A percentile compares a stretch with the other conserved stretches of the same genome.
Evolutionary conservation across 768 basidiomycete genomes (phyloP).

Genomic region (Termitomyces sp.): DNA sequence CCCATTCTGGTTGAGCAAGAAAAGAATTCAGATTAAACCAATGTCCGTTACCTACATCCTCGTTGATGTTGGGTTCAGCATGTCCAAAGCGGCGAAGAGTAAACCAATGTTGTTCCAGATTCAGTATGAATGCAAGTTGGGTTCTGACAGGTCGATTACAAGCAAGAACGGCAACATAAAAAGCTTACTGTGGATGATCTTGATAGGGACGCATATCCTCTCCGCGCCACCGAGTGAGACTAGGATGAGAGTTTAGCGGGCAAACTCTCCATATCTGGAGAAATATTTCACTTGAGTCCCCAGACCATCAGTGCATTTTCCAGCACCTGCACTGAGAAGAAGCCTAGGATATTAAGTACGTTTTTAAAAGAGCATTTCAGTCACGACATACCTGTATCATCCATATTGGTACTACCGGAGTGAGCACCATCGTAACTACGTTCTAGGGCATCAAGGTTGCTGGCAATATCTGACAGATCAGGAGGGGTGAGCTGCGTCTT

Average conservation of each 20-base stretch:
- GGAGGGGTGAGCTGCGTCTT: constrained; percentile 65
- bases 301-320: constrained; percentile 82
- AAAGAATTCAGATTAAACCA: constrained; percentile 78
- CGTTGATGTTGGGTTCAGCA: constrained; percentile 34
- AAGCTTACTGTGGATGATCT: constrained; percentile 66
- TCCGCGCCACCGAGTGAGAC: constrained; percentile 81
- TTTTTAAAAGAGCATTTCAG: background rate
- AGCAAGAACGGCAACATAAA: background rate
- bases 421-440: constrained; percentile 49
- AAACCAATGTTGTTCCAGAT: constrained; percentile 88
- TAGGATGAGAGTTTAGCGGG: constrained; percentile 24
- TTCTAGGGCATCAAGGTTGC: constrained; percentile 65
- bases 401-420: constrained; percentile 74
- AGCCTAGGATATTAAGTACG: constrained; percentile 44
- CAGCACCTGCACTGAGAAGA: constrained; percentile 89
- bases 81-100: constrained; percentile 78
- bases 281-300: constrained; percentile 63
- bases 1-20: constrained; percentile 70
- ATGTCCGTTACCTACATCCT: constrained; percentile 26
- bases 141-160: constrained; percentile 37
- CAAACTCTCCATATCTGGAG: constrained; percentile 4
- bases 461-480: constrained; percentile 74
- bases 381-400: constrained; percentile 67
- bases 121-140: constrained; percentile 85
- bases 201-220: constrained; percentile 79